Evolutionary conservation across 2,329 filamentous ascomycete species (phyloP), one percentile per base, ranked within the genome.

Genomic region (Colletotrichum kahawae): DNA sequence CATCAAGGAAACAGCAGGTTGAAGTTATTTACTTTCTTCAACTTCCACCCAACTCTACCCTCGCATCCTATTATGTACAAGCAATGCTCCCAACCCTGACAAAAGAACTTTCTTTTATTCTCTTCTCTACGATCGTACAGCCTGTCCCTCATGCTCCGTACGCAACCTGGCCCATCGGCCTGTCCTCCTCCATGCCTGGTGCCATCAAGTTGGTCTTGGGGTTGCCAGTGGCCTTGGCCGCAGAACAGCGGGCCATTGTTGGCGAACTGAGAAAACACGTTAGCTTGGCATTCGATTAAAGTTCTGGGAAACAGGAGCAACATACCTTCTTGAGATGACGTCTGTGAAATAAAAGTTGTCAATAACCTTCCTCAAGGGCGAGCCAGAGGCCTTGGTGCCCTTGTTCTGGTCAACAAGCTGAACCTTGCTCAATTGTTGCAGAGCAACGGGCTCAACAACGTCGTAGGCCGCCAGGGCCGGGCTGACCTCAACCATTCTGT

Each of bases 261-360:
- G 97, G 96, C 77, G 96, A 98, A 88, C 96, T 98, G 76, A 24
- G n/a, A 18, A 48, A 1, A 21, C 67, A 71, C 10, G 78, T 78
- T 76, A 72, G 77, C 14, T 31, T 14, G 14, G 7, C 7, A 29
- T 36, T 38, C 16, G 10, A 33, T 10, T 9, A 10, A 33, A 33
- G 31, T 3, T 33, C 9, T 7, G 9, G 31, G 9, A 33, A 9
- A 33, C 31, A 33, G 31, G 31, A 33, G 66, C 21, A 59, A 38
- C 92, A 85, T 88, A 97, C 95, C 95, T 98, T 91, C 97, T 93
- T 51, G 96, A 98, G 85, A 99, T 98, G 74, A 93, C 92, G 86
- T 99, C 96, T 84, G 97, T 99, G 87, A 98, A 98, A 88, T 96
- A 99, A 86, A 99, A 99, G 89, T 99, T 95, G 81, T 98, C 93